A percentile compares a stretch with the other conserved stretches of the same genome.
Evolutionary conservation across 1,139 yeast species (phyloP).

Genomic region (Hemisphaericaspora xylanilytica): DNA sequence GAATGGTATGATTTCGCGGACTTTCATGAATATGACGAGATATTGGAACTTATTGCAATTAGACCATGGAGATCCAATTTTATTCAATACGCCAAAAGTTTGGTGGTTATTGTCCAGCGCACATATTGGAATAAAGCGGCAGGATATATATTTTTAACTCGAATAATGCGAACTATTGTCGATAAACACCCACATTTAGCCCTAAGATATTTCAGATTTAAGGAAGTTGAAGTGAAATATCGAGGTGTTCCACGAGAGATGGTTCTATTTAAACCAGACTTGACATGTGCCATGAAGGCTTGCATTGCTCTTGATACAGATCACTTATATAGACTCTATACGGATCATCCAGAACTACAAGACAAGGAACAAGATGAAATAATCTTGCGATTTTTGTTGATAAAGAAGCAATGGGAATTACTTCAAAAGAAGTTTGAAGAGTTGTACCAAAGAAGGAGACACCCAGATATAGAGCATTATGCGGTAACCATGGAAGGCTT

Average conservation of each 20-base stretch:
- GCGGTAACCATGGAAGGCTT: slow-evolving; percentile 63
- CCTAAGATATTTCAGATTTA: slow-evolving; percentile 16
- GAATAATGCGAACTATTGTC: slow-evolving; percentile 8
- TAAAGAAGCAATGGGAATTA: slow-evolving; percentile 53
- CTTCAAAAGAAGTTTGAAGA: slow-evolving; percentile 64
- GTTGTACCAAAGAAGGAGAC: slow-evolving; percentile 54
- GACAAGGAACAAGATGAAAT: slow-evolving; percentile 43
- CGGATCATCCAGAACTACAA: slow-evolving; percentile 24
- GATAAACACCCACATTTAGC: slow-evolving; percentile 8
- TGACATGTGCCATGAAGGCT: slow-evolving; percentile 32
- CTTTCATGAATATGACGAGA: slow-evolving; percentile 6
- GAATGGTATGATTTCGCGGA: slow-evolving; percentile 8
- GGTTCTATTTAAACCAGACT: slow-evolving; percentile 21
- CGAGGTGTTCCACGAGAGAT: neutral
- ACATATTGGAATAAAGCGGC: neutral
- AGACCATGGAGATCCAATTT: neutral
- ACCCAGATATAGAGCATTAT: slow-evolving; percentile 60
- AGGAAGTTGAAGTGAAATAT: slow-evolving; percentile 14
- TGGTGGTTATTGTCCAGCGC: slow-evolving; percentile 5
- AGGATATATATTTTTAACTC: slow-evolving; percentile 9
- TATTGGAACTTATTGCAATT: slow-evolving; percentile 3
- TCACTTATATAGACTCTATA: slow-evolving; percentile 16
- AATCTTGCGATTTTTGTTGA: slow-evolving; percentile 49
- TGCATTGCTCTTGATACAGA: slow-evolving; percentile 10
- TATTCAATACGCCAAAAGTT: neutral